Base-by-base conservation (phyloP, 169 alveolate species). In the Besnoitia besnoiti region DNA sequence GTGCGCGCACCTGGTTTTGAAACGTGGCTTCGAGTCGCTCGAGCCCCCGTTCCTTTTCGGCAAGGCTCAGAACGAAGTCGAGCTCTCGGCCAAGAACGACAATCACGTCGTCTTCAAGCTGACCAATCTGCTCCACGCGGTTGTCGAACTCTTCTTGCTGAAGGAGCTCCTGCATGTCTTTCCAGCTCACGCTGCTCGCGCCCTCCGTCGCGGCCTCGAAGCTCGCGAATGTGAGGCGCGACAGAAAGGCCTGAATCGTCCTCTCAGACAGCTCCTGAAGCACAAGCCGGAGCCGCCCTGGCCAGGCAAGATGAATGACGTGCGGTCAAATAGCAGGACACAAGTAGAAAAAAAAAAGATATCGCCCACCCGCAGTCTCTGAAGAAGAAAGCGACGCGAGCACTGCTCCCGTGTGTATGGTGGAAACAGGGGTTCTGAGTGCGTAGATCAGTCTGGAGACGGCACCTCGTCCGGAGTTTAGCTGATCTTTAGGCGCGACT, bases 91-190 rank as follows among this genome's bases (percentile, higher is more conserved):
- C 87, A 8, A 75, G 73, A 4, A 89, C 77, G 73, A 62, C 14
- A 39, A 89, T 49, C 8, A 89, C 47, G 21, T 59, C 80, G 30
- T 89, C 88, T 55, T 89, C 92, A 0, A 89, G 51, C 39, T 59
- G 50, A 37, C 0, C 24, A 33, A 89, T 14, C 16, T 30, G 35
- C 19, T 89, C 80, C 19, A 84, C 85, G 49, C 85, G 73, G n/a
- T 46, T 46, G 14, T 89, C 88, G 46, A 77, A 73, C 77, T 89
- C 92, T 55, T 89, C 92, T 33, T 47, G 87, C 88, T 89, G 92
- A 39, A 89, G 47, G 76, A 89, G 59, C 73, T 89, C 51, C 77
- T 89, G 92, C 61, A 89, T 42, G 14, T 30, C 42, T n/a, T 46
- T 37, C 73, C 85, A 30, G 14, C 39, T 33, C 35, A 46, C 21